Evolutionary conservation across 148 eudicot species (phyloP).

Genomic region (Selenicereus undatus): DNA sequence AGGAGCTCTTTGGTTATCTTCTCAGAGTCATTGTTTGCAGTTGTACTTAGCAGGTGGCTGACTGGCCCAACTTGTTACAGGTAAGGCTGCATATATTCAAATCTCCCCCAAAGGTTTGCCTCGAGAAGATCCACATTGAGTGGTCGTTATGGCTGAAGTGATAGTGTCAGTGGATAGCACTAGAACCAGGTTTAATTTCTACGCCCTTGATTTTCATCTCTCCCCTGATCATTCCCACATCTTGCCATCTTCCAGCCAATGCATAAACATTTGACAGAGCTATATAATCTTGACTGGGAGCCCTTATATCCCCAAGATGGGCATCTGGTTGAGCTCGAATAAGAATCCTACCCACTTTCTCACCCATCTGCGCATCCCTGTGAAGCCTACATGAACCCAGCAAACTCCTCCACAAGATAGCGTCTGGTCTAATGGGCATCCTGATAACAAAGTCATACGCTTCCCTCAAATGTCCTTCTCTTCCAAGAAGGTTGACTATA

Average conservation of each 20-base stretch:
- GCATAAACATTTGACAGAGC: conserved; percentile 73
- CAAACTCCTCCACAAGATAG: conserved; percentile 58
- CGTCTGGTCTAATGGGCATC: conserved; percentile 34
- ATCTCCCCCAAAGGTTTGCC: neutral
- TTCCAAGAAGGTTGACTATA: conserved; percentile 55
- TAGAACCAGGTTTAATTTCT: conserved; percentile 41
- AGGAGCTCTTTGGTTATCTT: neutral
- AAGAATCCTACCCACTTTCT: conserved; percentile 49
- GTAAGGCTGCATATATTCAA: neutral
- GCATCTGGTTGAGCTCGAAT: conserved; percentile 27
- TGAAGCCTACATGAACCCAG: conserved; percentile 52
- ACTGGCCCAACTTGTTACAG: neutral
- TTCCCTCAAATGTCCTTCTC: conserved; percentile 50
- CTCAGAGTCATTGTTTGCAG: too few relatives aligned
- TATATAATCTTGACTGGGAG: conserved; percentile 46
- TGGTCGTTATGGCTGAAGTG: neutral
- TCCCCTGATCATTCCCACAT: conserved; percentile 47
- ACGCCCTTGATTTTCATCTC: conserved; percentile 40
- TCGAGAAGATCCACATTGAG: neutral
- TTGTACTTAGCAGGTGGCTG: too few relatives aligned
- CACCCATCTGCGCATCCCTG: conserved; percentile 52
- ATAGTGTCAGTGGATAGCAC: conserved; percentile 23
- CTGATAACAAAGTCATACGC: conserved; percentile 38
- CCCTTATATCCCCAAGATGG: neutral
- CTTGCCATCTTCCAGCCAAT: conserved; percentile 54